Base-by-base conservation (phyloP, 805 yeast species). In the Saturnispora halmiae region DNA sequence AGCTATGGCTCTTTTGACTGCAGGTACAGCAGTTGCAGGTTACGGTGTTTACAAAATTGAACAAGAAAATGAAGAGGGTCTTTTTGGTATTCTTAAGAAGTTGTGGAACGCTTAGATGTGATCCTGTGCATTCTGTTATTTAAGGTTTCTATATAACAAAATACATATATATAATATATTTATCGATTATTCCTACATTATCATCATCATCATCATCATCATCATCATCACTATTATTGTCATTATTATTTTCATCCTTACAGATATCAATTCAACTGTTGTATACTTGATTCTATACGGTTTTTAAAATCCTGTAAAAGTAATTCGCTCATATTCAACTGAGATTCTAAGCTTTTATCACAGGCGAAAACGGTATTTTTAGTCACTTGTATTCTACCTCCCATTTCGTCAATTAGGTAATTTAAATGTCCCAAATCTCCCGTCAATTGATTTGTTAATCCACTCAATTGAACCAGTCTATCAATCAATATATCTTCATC, bases 11-110 rank as follows among this genome's bases (percentile, higher is more conserved):
- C 54, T 77, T 36, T 66, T 83, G 54, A 66, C 77, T 29, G 57
- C 77, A 20, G 90, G 92, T 34, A 69, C 84, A 19, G 69, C 72
- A 20, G 61, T 81, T 31, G 75, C 79, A 14, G 73, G 77, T 18
- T 83, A 79, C 58, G 94, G 94, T 42, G 57, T 82, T 34, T 83
- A 80, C 59, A 66, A 71, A 45, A 64, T 82, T 43, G 92, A 82
- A 61, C 71, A 77, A 38, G 70, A 69, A 46, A 77, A 72, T 51
- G 78, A 73, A 45, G 74, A 77, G 44, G 94, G 94, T 34, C 47
- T 83, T 33, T 60, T 72, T 27, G 75, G 73, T 41, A 36, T 63
- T 4, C 44, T 51, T 31, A 63, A 61, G 54, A 60, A 53, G 48
- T 34, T 62, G 16, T 62, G 64, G 65, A 51, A 49, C 14, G 61